A percentile compares a stretch with the other conserved stretches of the same genome.
phyloP scores from a whole-genome alignment of 108 stramenopile species.

The Tribonema minus region DNA sequence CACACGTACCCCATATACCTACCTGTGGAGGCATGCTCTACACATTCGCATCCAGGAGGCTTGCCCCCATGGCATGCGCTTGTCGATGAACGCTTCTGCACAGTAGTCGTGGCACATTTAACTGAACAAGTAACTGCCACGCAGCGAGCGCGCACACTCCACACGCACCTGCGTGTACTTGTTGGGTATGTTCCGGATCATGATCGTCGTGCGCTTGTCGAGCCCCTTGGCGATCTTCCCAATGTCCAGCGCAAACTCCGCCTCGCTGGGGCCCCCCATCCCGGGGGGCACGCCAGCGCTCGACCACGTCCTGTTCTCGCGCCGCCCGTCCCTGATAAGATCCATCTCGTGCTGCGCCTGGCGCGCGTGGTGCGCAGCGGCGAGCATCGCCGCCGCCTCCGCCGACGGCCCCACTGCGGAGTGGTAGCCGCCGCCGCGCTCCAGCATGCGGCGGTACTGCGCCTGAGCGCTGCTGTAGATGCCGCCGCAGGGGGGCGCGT shows the following conservation, averaged over 20 bases:
- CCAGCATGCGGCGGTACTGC: background rate
- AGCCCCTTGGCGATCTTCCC: slow-evolving; percentile 19
- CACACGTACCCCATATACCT: no score
- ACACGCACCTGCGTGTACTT: no score
- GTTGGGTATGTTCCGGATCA: slow-evolving; percentile 99
- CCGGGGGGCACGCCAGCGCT: background rate
- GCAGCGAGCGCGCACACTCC: no score
- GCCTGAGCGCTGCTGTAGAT: background rate
- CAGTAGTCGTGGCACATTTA: no score
- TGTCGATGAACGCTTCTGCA: no score
- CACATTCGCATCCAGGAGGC: no score
- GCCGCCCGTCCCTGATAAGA: background rate
- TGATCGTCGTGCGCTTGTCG: slow-evolving; percentile 91
- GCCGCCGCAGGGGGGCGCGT: background rate
- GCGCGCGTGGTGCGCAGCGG: no score
- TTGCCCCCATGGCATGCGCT: no score
- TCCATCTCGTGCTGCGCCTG: background rate
- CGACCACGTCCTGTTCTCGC: background rate
- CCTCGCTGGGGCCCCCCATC: slow-evolving; percentile 10
- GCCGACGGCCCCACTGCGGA: background rate
- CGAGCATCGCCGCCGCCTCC: background rate
- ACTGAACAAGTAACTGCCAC: no score
- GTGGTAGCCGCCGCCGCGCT: background rate
- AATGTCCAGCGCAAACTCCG: slow-evolving; percentile 36
- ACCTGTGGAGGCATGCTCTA: no score